Base-by-base conservation (phyloP, 495 filamentous ascomycete species). In the Lasiosphaeria hispida region DNA sequence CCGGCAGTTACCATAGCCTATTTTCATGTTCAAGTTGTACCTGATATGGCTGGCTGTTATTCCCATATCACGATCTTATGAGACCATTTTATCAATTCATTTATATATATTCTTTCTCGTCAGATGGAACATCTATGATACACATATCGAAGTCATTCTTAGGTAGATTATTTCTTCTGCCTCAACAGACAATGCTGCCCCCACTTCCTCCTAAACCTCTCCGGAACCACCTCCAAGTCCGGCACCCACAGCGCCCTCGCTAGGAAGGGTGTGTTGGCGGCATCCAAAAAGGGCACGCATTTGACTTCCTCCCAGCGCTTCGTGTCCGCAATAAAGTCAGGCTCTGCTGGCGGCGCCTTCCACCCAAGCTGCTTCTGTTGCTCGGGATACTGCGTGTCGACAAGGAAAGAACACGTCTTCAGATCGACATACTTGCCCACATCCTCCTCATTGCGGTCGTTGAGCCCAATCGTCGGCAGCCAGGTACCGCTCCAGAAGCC, bases 371-470 rank as follows among this genome's bases (percentile, higher is more conserved):
- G 64, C 14, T 83, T 77, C 10, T 72, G 72, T 23, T 77, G 71
- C 44, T 77, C 77, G 0, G 89, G 84, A 61, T 93, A 92, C 55
- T 87, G 85, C 3, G 90, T 94, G 69, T 98, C 94, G 37, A 97
- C 86, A 13, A 98, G 69, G 73, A 93, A 97, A 18, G 83, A 80
- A 66, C 95, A 97, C 43, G 83, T 77, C 37, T 75, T 78, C 44
- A 95, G 71, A 54, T 91, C 85, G 23, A 85, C 90, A 65, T 97
- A 92, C 86, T 99, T 97, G 15, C 80, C 81, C 40, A 77, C 73
- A 70, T 99, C 95, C 65, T 96, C 92, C 60, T 83, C 76, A 68
- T 99, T 99, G 52, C 84, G 81, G 69, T 96, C 91, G 66, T 99
- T 99, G 85, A 99, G 89, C 10, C 95, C 95, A 14, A 77, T 72